Evolutionary conservation across 2,329 filamentous ascomycete genomes (phyloP).

Genomic region (Beauveria varroae): DNA sequence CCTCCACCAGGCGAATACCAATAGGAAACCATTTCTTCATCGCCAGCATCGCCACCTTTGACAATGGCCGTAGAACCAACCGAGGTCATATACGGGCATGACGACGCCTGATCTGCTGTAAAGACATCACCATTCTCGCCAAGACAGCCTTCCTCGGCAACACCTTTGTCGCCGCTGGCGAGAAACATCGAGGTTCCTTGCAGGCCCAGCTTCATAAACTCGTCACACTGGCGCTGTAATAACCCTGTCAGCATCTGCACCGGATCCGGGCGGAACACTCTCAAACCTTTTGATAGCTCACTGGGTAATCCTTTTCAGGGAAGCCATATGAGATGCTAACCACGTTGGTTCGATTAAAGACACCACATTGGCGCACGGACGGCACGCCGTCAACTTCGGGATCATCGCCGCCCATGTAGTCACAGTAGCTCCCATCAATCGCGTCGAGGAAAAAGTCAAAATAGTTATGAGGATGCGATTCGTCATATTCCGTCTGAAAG

Average conservation of each 20-base stretch:
- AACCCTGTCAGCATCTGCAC: background rate
- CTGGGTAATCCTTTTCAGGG: constrained; percentile 37
- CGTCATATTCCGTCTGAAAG: constrained; percentile 22
- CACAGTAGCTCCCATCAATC: constrained; percentile 41
- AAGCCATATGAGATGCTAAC: constrained; percentile 40
- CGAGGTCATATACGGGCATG: constrained; percentile 38
- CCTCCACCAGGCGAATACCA: constrained; percentile 28
- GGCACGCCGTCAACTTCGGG: constrained; percentile 39
- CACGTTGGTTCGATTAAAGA: constrained; percentile 17
- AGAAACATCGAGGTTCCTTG: constrained; percentile 33
- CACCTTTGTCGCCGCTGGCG: constrained; percentile 33
- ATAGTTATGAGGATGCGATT: background rate
- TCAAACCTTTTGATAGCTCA: constrained; percentile 31
- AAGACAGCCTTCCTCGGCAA: constrained; percentile 19
- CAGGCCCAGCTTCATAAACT: constrained; percentile 39
- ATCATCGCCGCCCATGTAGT: constrained; percentile 40
- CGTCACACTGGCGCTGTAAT: constrained; percentile 29
- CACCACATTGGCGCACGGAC: constrained; percentile 26
- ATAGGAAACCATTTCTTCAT: constrained; percentile 37
- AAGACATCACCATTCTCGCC: constrained; percentile 15
- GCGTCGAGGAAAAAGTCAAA: constrained; percentile 36
- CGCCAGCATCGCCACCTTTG: constrained; percentile 32
- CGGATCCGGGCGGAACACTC: background rate
- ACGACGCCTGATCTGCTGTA: constrained; percentile 28
- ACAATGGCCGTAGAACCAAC: constrained; percentile 43